Base-by-base conservation (phyloP, 2,329 filamentous ascomycete genomes). In the Myriosclerotinia duriaeana region DNA sequence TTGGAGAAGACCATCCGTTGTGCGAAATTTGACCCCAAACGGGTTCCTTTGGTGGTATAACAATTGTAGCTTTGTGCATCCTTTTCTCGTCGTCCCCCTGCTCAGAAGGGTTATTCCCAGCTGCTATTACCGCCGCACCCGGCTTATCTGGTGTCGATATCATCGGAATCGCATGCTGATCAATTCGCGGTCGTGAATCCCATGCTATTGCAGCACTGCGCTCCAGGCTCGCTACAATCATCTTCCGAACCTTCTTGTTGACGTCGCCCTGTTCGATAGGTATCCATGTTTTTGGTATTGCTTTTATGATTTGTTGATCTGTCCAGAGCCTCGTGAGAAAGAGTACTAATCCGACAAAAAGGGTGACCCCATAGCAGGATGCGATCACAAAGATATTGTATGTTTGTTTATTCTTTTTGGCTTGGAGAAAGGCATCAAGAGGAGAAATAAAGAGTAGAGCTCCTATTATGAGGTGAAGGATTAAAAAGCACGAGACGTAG, bases 281-380 rank as follows among this genome's bases (percentile, higher is more conserved):
- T 20, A 97, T 85, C 85, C 91, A 96, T 64, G 86, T 81, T 77
- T 94, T 95, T 1, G 95, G 95, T 67, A 99, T 97, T 5, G 87
- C 88, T 22, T 88, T 86, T 11, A 98, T 83, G 11, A 91, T 87
- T 55, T 85, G 90, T 69, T 91, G 87, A 74, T 92, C 96, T 64
- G 94, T 91, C 78, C 94, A 97, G 26, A 97, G 85, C n/a, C 95
- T 85, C 64, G 88, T 86, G 65, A 88, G 85, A 77, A 96, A 97
- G 73, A 97, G 86, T 73, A 96, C 87, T 54, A 86, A 78, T 53
- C 92, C 85, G 64, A 93, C 79, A 55, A 91, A 69, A 55, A 89
- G 81, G 17, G 92, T 92, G 58, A 92, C 80, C 66, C 93, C 79
- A 76, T 96, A 96, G 73, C 85, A 85, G 67, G 90, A 87, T 64